phyloP scores from a whole-genome alignment of 176 grass and related monocot species.

The Oryza rufipogon region DNA sequence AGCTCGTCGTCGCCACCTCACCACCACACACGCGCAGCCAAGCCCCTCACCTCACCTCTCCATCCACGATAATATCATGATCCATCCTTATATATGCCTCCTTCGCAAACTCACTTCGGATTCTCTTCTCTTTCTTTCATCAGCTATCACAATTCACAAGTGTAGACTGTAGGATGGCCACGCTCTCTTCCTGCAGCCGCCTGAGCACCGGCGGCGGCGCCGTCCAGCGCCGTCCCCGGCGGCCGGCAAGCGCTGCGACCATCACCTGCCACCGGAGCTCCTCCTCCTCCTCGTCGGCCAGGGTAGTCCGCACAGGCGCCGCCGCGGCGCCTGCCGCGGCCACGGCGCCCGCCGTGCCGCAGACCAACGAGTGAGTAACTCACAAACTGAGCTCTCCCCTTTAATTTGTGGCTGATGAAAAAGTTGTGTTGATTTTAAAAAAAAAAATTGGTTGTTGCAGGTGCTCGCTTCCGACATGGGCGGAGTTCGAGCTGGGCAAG shows the following conservation, averaged over 20 bases:
- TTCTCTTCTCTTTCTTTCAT: neutral
- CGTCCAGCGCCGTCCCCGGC: slow-evolving; percentile 14
- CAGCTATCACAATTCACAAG: neutral
- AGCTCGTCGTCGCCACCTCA: slow-evolving; percentile 40
- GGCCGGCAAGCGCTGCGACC: neutral
- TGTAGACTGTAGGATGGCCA: slow-evolving; percentile 24
- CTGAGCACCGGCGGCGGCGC: slow-evolving; percentile 43
- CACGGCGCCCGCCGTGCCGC: slow-evolving; percentile 21
- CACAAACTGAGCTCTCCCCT: neutral
- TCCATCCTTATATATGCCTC: slow-evolving; percentile 33
- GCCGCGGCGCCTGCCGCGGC: neutral
- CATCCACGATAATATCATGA: slow-evolving; percentile 4
- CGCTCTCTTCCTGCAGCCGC: slow-evolving; percentile 52
- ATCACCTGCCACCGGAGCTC: slow-evolving; percentile 29
- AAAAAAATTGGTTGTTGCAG: slow-evolving; percentile 4
- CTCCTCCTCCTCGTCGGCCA: slow-evolving; percentile 2
- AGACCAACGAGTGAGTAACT: slow-evolving; percentile 37
- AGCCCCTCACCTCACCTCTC: neutral
- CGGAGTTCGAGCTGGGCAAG: slow-evolving; percentile 87
- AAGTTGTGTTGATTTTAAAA: no score
- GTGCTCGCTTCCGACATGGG: slow-evolving; percentile 66
- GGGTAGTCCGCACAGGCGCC: slow-evolving; percentile 10
- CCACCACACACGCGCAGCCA: slow-evolving; percentile 36
- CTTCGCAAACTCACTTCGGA: neutral
- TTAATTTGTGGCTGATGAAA: neutral